phyloP scores from a whole-genome alignment of 768 basidiomycete genomes.

The Russula compacta region DNA sequence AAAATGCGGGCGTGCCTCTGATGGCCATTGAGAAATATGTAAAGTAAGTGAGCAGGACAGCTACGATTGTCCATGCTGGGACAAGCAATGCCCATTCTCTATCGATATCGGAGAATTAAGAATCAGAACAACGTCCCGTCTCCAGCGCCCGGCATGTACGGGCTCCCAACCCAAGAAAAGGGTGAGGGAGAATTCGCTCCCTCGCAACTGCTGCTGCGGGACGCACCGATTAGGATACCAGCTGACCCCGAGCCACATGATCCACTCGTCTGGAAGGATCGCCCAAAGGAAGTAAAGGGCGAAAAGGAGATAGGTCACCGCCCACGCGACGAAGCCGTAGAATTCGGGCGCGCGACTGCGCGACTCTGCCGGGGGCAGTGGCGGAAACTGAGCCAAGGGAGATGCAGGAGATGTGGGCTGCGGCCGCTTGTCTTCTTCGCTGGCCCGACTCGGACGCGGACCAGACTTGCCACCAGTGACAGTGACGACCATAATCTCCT shows the following conservation, averaged over 20 bases:
- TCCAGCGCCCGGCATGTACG: neutral
- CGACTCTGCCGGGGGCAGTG: slow-evolving; percentile 34
- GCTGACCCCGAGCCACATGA: slow-evolving; percentile 53
- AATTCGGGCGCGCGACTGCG: slow-evolving; percentile 74
- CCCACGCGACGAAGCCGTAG: slow-evolving; percentile 87
- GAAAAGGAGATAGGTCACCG: slow-evolving; percentile 63
- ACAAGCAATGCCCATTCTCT: slow-evolving; percentile 84
- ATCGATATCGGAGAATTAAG: neutral
- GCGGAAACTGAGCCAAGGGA: slow-evolving; percentile 37
- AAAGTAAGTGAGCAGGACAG: slow-evolving; percentile 67
- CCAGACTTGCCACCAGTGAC: neutral
- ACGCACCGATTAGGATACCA: slow-evolving; percentile 84
- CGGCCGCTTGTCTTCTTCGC: neutral
- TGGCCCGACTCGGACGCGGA: neutral
- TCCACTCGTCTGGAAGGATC: slow-evolving; percentile 61
- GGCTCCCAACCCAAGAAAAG: no score
- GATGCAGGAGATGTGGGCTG: slow-evolving; percentile 31
- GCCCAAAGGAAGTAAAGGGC: slow-evolving; percentile 72
- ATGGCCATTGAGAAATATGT: slow-evolving; percentile 71
- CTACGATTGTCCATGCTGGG: slow-evolving; percentile 66
- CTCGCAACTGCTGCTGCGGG: no score
- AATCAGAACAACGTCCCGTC: neutral
- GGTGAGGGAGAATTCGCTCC: neutral
- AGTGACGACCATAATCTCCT: neutral
- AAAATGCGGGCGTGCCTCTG: slow-evolving; percentile 58